Conservation (phyloP, 306 rosid genomes). For the Quillaja saponaria region DNA sequence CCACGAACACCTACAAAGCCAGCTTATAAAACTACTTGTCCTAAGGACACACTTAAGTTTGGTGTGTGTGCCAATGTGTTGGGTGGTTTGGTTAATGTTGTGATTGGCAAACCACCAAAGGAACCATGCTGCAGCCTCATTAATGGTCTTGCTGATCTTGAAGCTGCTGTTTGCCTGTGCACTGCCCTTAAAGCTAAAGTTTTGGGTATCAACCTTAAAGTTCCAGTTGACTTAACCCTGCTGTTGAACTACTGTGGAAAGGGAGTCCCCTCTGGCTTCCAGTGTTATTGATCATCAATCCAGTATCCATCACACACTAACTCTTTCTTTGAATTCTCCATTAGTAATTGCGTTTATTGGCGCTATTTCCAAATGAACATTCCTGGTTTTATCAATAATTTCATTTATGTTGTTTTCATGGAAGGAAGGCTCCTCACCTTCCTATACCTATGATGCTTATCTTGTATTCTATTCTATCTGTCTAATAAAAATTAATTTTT, state of each 20-base stretch:
- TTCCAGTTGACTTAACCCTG: conserved; percentile 64
- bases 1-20: too few relatives aligned
- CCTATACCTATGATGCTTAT: conserved; percentile 4
- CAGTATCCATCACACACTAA: too few relatives aligned
- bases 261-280: conserved; percentile 50
- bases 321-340: too few relatives aligned
- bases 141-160: conserved; percentile 64
- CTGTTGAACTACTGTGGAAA: conserved; percentile 68
- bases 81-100: conserved; percentile 52
- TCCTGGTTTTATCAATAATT: not conserved
- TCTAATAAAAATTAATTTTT: too few relatives aligned
- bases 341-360: not conserved
- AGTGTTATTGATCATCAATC: conserved; percentile 46
- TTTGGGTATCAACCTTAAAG: conserved; percentile 60
- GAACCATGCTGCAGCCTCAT: conserved; percentile 67
- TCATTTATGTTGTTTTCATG: not conserved
- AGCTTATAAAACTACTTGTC: conserved; percentile 44
- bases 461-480: too few relatives aligned
- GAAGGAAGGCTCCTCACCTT: conserved; percentile 31
- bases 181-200: conserved; percentile 69
- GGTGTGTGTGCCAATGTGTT: conserved; percentile 76
- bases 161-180: conserved; percentile 90
- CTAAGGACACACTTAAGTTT: conserved; percentile 60
- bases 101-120: conserved; percentile 69
- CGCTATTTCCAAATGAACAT: conserved; percentile 5